Evolutionary conservation across 169 alveolate species (phyloP).

Genomic region (Besnoitia besnoiti): DNA sequence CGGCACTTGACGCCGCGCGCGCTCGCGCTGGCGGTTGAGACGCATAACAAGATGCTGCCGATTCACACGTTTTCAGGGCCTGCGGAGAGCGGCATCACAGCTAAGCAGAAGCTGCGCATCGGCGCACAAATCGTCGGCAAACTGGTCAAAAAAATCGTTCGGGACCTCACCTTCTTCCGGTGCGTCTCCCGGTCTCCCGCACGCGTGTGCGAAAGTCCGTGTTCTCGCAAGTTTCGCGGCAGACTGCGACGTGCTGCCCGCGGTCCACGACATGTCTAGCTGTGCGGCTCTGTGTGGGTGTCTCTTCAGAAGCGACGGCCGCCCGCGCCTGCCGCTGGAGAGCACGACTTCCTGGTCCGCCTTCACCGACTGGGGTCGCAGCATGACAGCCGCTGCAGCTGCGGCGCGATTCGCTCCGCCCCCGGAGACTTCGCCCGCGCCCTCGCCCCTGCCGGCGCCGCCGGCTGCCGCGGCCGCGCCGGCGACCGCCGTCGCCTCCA

Average conservation of each 20-base stretch:
- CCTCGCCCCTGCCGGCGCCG: neutral
- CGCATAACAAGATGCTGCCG: slow-evolving; percentile 12
- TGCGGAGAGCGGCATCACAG: slow-evolving; percentile 37
- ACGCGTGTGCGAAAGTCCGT: no score
- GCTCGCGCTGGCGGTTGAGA: neutral
- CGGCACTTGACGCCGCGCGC: slow-evolving; percentile 57
- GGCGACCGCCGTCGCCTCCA: neutral
- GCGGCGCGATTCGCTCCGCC: slow-evolving; percentile 3
- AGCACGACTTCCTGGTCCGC: neutral
- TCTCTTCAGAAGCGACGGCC: slow-evolving; percentile 57
- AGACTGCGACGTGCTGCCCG: no score
- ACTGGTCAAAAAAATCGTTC: slow-evolving; percentile 78
- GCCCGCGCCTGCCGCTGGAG: slow-evolving; percentile 29
- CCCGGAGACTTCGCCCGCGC: neutral
- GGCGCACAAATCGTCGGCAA: slow-evolving; percentile 83
- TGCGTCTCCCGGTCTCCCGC: neutral
- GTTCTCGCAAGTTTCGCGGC: no score
- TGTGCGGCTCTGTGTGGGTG: no score
- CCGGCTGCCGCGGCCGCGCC: neutral
- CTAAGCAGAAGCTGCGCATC: slow-evolving; percentile 76
- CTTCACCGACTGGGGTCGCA: slow-evolving; percentile 35
- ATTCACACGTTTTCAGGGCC: slow-evolving; percentile 7
- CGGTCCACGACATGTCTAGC: no score
- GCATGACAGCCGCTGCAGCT: slow-evolving; percentile 25
- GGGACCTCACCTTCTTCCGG: slow-evolving; percentile 81